A percentile compares a stretch with the other conserved stretches of the same genome.
These are phyloP conservation scores for Biancaea sappan DNA, from an alignment of 306 rosid species.

Conservation along the genomic window DNA sequence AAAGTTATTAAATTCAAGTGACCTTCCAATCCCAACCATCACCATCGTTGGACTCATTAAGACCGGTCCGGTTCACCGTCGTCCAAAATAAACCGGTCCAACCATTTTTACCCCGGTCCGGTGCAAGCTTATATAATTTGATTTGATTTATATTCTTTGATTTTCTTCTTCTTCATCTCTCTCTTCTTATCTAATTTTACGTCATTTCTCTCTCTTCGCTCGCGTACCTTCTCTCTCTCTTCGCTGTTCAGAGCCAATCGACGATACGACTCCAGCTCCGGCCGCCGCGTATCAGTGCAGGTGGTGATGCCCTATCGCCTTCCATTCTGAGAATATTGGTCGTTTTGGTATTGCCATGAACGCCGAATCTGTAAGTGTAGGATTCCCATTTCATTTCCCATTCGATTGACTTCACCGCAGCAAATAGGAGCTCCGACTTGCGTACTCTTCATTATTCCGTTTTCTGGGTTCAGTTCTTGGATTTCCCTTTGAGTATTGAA, in stretches of 20 bases:
- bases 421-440: slow-evolving; percentile 26
- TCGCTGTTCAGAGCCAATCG: slow-evolving; percentile 38
- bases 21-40: not conserved
- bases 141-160: slow-evolving; percentile 29
- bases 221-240: slow-evolving; percentile 22
- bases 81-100: slow-evolving; percentile 17
- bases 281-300: slow-evolving; percentile 24
- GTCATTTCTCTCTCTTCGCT: slow-evolving; percentile 43
- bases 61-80: slow-evolving; percentile 39
- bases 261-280: slow-evolving; percentile 42
- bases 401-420: slow-evolving; percentile 42
- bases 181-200: slow-evolving; percentile 50
- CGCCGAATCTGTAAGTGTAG: slow-evolving; percentile 55
- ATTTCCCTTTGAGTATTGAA: slow-evolving; percentile 27
- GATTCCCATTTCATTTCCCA: slow-evolving; percentile 38
- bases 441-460: slow-evolving; percentile 27
- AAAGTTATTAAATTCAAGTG: not conserved
- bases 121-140: slow-evolving; percentile 33
- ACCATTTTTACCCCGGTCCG: slow-evolving; percentile 32
- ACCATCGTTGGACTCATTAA: slow-evolving; percentile 1
- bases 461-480: slow-evolving; percentile 32
- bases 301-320: slow-evolving; percentile 42
- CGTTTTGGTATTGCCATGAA: slow-evolving; percentile 30
- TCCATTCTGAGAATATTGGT: slow-evolving; percentile 29
- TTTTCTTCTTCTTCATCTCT: slow-evolving; percentile 37